Evolutionary conservation across 768 basidiomycete genomes (phyloP).

Genomic region (Mycena alexandri): DNA sequence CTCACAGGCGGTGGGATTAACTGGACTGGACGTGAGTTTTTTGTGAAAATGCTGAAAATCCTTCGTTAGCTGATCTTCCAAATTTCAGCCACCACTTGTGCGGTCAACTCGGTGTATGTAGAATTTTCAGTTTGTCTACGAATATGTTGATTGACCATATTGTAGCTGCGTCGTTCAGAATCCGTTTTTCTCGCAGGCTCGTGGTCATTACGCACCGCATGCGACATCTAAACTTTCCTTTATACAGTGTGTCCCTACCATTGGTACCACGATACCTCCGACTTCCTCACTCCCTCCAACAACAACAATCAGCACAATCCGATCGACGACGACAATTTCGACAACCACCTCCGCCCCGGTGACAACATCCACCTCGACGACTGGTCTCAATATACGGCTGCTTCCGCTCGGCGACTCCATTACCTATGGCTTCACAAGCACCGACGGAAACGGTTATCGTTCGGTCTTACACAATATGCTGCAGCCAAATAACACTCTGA

Average conservation of each 20-base stretch:
- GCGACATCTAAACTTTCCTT: not conserved
- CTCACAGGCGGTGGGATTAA: conserved; percentile 10
- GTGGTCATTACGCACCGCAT: not conserved
- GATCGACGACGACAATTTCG: not conserved
- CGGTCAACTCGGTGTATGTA: not conserved
- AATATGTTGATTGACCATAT: too few species aligned
- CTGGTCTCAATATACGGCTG: conserved; percentile 27
- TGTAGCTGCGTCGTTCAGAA: conserved; percentile 10
- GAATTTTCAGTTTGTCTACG: too few species aligned
- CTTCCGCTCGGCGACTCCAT: conserved; percentile 35
- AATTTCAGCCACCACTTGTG: conserved; percentile 16
- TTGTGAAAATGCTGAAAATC: too few species aligned
- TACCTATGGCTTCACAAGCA: conserved; percentile 27
- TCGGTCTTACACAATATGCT: conserved; percentile 22
- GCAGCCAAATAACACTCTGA: conserved; percentile 32
- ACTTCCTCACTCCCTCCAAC: not conserved
- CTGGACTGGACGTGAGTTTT: conserved; percentile 21
- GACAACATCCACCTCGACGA: conserved; percentile 15
- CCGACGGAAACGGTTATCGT: conserved; percentile 38
- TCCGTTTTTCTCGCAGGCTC: conserved; percentile 24
- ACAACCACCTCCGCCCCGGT: conserved; percentile 18
- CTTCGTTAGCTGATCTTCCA: too few species aligned
- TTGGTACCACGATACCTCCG: not conserved
- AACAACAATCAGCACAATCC: not conserved
- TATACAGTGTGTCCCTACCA: conserved; percentile 10